These are phyloP conservation scores for Moesziomyces antarcticus DNA, from an alignment of 1,284 basidiomycete species.

Conservation along the genomic window DNA sequence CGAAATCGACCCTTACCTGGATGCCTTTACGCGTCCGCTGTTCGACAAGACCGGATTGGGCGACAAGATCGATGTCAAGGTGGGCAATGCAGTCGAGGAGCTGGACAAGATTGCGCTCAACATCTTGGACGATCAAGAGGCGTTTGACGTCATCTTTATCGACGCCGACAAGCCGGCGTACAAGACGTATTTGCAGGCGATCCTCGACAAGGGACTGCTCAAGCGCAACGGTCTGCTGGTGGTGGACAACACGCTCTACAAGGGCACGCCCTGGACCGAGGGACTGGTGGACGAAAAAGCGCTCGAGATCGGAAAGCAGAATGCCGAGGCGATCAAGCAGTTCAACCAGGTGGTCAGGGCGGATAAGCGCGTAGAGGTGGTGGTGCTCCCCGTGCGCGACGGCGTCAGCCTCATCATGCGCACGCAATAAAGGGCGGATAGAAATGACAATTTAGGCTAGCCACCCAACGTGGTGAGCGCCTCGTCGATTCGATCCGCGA, in stretches of 20 bases:
- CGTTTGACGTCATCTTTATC: constrained; percentile 68
- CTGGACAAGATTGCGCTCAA: constrained; percentile 42
- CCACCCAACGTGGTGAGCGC: not conserved
- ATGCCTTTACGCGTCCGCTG: constrained; percentile 57
- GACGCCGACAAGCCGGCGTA: constrained; percentile 68
- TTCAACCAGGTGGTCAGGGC: constrained; percentile 63
- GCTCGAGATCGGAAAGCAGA: constrained; percentile 32
- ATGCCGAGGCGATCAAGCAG: constrained; percentile 54
- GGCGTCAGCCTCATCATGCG: constrained; percentile 65
- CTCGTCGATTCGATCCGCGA: too few species aligned
- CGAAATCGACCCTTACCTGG: constrained; percentile 66
- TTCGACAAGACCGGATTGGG: constrained; percentile 58
- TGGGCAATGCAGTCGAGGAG: constrained; percentile 59
- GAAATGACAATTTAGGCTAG: constrained; percentile 4
- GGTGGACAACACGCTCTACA: constrained; percentile 67
- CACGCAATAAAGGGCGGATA: constrained; percentile 10
- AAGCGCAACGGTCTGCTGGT: constrained; percentile 58
- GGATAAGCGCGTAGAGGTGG: constrained; percentile 57
- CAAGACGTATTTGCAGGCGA: constrained; percentile 53
- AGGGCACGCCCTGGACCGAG: constrained; percentile 49
- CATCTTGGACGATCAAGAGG: constrained; percentile 33
- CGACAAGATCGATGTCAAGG: constrained; percentile 59
- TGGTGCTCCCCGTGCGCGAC: constrained; percentile 64
- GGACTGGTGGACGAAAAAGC: constrained; percentile 23
- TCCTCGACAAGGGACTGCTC: constrained; percentile 57